Percentiles rank a stretch among this genome's conserved stretches.
Conservation (phyloP, 2,329 filamentous ascomycete species). For the Aspergillus neotritici region DNA sequence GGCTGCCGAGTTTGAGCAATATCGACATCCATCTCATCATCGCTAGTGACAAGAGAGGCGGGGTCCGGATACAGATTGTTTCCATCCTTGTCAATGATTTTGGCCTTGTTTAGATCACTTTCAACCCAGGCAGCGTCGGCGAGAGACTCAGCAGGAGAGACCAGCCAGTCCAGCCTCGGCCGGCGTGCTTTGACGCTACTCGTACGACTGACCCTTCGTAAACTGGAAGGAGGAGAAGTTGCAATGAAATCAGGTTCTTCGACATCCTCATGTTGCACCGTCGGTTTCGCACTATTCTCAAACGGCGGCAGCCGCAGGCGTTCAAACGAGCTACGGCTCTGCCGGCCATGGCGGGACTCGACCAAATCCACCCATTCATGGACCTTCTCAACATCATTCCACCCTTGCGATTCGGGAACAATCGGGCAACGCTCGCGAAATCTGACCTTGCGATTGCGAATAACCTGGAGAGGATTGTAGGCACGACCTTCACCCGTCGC, state of each 20-base stretch:
- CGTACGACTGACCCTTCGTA: slow-evolving; percentile 38
- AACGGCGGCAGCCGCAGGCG: slow-evolving; percentile 43
- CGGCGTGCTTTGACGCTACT: slow-evolving; percentile 58
- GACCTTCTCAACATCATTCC: slow-evolving; percentile 66
- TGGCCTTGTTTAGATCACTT: slow-evolving; percentile 68
- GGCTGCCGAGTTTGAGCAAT: slow-evolving; percentile 7
- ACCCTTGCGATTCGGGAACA: slow-evolving; percentile 69
- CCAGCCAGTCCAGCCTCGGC: slow-evolving; percentile 76
- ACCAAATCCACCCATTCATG: slow-evolving; percentile 72
- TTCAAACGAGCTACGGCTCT: slow-evolving; percentile 42
- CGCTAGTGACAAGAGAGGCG: slow-evolving; percentile 17
- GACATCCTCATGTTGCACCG: slow-evolving; percentile 11
- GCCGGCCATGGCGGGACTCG: slow-evolving; percentile 43
- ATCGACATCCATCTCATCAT: slow-evolving; percentile 9
- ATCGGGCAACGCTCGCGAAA: slow-evolving; percentile 70
- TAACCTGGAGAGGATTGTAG: slow-evolving; percentile 90
- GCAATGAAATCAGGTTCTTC: slow-evolving; percentile 23
- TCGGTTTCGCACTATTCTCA: slow-evolving; percentile 17
- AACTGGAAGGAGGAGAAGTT: slow-evolving; percentile 36
- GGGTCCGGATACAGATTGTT: slow-evolving; percentile 55
- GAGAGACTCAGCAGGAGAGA: slow-evolving; percentile 76
- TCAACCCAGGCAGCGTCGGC: slow-evolving; percentile 91
- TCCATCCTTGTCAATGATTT: slow-evolving; percentile 76
- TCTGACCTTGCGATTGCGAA: slow-evolving; percentile 82
- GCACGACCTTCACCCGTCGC: slow-evolving; percentile 48